These are phyloP conservation scores for Spencermartinsiella ligniputridi DNA, from an alignment of 1,139 yeast genomes.

Conservation along the genomic window DNA sequence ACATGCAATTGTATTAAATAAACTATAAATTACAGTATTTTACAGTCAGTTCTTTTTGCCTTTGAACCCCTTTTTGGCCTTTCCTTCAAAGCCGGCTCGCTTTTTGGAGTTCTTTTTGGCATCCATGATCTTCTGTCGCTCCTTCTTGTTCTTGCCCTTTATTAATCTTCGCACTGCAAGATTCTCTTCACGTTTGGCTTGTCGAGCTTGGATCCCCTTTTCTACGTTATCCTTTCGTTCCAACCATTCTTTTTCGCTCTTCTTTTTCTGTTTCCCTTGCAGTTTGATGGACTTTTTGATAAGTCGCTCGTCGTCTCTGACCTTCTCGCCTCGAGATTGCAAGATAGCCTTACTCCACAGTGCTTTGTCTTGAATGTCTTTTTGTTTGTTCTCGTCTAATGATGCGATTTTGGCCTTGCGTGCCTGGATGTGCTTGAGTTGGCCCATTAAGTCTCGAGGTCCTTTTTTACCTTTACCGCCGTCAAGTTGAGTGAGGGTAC, in stretches of 20 bases:
- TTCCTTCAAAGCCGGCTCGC: conserved; percentile 29
- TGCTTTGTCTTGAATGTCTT: conserved; percentile 60
- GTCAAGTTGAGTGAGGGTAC: conserved; percentile 63
- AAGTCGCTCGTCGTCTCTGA: conserved; percentile 85
- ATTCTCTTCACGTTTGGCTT: conserved; percentile 80
- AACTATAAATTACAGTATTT: no score
- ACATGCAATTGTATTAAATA: no score
- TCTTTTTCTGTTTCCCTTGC: conserved; percentile 72
- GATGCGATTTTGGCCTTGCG: conserved; percentile 61
- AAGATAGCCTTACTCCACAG: conserved; percentile 82
- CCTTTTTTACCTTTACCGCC: conserved; percentile 64
- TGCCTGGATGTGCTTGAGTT: conserved; percentile 66
- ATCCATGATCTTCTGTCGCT: conserved; percentile 13
- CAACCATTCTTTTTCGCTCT: conserved; percentile 79
- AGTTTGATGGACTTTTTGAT: conserved; percentile 79
- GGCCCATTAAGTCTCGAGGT: conserved; percentile 85
- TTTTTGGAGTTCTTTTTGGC: conserved; percentile 20
- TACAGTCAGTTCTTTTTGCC: no score
- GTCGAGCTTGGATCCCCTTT: conserved; percentile 67
- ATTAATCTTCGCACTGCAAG: conserved; percentile 41
- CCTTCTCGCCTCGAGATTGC: conserved; percentile 82
- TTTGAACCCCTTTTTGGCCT: neutral
- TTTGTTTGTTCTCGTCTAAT: conserved; percentile 61
- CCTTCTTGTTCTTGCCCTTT: conserved; percentile 52
- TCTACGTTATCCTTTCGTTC: conserved; percentile 72